These are phyloP conservation scores for Lactifluus volemus DNA, from an alignment of 768 basidiomycete genomes.

Conservation along the genomic window DNA sequence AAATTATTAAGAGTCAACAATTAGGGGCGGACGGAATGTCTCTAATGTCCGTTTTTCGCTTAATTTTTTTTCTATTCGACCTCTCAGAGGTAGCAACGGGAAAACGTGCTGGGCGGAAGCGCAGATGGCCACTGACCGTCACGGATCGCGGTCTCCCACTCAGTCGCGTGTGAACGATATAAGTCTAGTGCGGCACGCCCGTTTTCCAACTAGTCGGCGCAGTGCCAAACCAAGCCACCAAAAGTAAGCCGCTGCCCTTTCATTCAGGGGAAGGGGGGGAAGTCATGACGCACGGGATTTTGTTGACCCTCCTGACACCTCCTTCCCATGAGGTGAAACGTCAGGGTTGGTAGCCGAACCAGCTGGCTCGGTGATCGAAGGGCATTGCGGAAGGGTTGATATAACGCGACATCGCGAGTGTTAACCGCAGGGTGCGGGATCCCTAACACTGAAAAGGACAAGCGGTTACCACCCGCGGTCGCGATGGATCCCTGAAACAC, in stretches of 20 bases:
- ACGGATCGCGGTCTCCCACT: slow-evolving; percentile 59
- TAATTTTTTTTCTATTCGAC: not conserved
- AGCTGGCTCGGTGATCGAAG: slow-evolving; percentile 57
- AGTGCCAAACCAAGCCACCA: not conserved
- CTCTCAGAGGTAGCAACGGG: slow-evolving; percentile 60
- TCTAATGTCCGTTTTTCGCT: not conserved
- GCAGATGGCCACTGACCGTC: slow-evolving; percentile 64
- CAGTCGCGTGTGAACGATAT: slow-evolving; percentile 45
- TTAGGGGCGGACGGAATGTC: not conserved
- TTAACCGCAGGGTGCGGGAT: slow-evolving; percentile 70
- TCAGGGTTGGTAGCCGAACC: slow-evolving; percentile 68
- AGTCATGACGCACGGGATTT: slow-evolving; percentile 51
- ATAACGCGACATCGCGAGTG: slow-evolving; percentile 75
- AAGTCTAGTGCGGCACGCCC: slow-evolving; percentile 50
- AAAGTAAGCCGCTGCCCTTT: slow-evolving; percentile 9
- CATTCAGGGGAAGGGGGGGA: not conserved
- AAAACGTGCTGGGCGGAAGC: slow-evolving; percentile 72
- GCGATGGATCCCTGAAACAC: slow-evolving; percentile 2
- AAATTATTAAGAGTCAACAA: not conserved
- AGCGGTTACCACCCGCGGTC: slow-evolving; percentile 11
- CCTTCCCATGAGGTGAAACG: slow-evolving; percentile 76
- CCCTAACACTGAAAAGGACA: slow-evolving; percentile 49
- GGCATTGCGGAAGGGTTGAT: slow-evolving; percentile 71
- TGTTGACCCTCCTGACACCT: slow-evolving; percentile 64
- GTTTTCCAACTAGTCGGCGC: slow-evolving; percentile 55